Evolutionary conservation across 179 eudicot genomes (phyloP).

Genomic region (Actinidia chinensis): DNA sequence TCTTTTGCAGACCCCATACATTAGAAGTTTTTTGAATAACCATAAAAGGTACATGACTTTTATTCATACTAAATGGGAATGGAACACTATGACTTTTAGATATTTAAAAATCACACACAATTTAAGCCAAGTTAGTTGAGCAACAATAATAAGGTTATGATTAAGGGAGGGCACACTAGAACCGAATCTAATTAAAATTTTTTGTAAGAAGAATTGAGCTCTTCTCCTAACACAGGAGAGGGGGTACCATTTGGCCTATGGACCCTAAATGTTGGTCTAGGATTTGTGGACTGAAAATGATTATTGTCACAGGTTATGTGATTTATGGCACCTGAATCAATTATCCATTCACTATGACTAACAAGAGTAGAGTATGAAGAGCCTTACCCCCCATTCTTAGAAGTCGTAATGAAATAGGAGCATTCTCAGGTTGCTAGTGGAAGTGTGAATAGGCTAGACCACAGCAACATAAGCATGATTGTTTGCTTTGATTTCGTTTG

Average conservation of each 20-base stretch:
- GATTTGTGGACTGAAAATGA: constrained; percentile 7
- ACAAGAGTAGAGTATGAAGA: background rate
- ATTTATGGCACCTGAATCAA: constrained; percentile 3
- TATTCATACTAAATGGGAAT: background rate
- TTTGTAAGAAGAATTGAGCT: constrained; percentile 7
- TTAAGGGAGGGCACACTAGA: constrained; percentile 9
- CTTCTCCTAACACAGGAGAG: constrained; percentile 12
- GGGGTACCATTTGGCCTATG: constrained; percentile 15
- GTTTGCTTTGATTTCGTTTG: background rate
- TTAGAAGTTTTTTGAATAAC: background rate
- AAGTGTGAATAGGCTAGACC: background rate
- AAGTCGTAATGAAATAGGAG: background rate
- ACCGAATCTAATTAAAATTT: constrained; percentile 11
- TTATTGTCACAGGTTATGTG: background rate
- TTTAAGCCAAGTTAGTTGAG: constrained; percentile 10
- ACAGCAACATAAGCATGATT: background rate
- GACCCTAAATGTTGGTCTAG: constrained; percentile 10
- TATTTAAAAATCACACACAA: constrained; percentile 9
- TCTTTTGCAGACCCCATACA: background rate
- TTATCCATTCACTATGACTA: background rate
- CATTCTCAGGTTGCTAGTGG: background rate
- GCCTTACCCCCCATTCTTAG: background rate
- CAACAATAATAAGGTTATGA: constrained; percentile 14
- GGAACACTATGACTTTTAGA: background rate
- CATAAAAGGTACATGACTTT: background rate